A percentile compares a stretch with the other conserved stretches of the same genome.
Conservation (phyloP, 1,284 basidiomycete genomes). For the Lignosus rhinocerotis region DNA sequence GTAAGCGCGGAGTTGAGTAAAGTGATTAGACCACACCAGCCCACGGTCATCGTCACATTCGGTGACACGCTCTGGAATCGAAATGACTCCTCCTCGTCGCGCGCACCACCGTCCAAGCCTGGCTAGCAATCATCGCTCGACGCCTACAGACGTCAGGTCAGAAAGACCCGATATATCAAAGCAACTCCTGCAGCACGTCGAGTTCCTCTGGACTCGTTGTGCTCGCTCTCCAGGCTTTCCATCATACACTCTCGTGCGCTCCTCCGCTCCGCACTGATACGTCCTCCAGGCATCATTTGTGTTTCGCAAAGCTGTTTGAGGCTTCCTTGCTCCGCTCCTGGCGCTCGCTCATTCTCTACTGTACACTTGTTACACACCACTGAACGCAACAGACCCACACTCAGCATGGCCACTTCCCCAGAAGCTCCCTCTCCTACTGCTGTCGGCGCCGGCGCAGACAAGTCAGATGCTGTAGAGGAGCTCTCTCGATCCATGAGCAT, state of each 20-base stretch:
- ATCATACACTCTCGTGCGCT: neutral
- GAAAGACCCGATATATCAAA: neutral
- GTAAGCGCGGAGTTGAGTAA: too few species aligned
- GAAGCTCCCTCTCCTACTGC: slow-evolving; percentile 4
- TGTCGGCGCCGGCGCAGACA: neutral
- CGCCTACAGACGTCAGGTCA: neutral
- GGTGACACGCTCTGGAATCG: neutral
- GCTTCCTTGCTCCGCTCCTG: neutral
- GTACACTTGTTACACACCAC: neutral
- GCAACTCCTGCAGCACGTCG: neutral
- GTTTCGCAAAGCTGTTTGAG: neutral
- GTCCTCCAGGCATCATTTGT: neutral
- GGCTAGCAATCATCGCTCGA: neutral
- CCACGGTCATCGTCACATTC: too few species aligned
- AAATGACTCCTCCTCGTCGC: neutral
- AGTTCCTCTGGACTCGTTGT: neutral
- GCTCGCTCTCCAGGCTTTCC: neutral
- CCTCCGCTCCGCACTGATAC: neutral
- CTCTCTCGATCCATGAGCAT: slow-evolving; percentile 17
- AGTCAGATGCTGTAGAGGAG: slow-evolving; percentile 1
- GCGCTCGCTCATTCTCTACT: neutral
- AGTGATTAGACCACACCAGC: too few species aligned
- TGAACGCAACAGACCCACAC: neutral
- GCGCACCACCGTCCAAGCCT: neutral
- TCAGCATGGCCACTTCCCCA: slow-evolving; percentile 13